A percentile compares a stretch with the other conserved stretches of the same genome.
phyloP scores from a whole-genome alignment of 345 rosid species.

The Eucalyptus regnans region DNA sequence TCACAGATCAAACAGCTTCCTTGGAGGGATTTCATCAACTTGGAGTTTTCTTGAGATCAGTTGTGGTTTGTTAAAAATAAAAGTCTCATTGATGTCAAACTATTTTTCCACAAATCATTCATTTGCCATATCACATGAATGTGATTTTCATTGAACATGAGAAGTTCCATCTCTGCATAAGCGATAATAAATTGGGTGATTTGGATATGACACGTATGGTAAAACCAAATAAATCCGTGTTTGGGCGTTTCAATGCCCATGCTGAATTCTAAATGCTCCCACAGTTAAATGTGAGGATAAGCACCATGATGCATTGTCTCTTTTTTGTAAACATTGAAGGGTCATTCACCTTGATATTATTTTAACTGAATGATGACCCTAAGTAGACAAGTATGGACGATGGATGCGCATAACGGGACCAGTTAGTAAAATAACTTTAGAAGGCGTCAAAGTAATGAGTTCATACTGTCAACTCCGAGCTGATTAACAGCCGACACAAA shows the following conservation, averaged over 20 bases:
- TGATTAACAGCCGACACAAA: slow-evolving; percentile 83
- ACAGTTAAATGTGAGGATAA: not conserved
- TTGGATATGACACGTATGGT: not conserved
- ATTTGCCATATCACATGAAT: not conserved
- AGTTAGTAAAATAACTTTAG: not conserved
- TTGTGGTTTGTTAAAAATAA: not conserved
- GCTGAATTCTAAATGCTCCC: not conserved
- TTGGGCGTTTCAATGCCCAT: not conserved
- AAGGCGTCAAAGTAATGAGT: not conserved
- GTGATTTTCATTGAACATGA: not conserved
- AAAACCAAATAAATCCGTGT: not conserved
- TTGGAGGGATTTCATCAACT: not conserved
- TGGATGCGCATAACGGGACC: not conserved
- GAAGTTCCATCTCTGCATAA: not conserved
- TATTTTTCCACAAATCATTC: not conserved
- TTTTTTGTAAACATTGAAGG: not conserved
- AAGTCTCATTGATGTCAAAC: not conserved
- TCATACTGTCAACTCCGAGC: slow-evolving; percentile 84
- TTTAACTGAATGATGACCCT: not conserved
- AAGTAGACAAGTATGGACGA: not conserved
- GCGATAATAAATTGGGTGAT: not conserved
- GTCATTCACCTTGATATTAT: not conserved
- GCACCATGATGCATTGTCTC: not conserved
- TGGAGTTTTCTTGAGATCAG: not conserved
- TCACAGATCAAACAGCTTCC: not conserved